These are phyloP conservation scores for Bacidia gigantensis DNA, from an alignment of 495 filamentous ascomycete species.

Conservation along the genomic window DNA sequence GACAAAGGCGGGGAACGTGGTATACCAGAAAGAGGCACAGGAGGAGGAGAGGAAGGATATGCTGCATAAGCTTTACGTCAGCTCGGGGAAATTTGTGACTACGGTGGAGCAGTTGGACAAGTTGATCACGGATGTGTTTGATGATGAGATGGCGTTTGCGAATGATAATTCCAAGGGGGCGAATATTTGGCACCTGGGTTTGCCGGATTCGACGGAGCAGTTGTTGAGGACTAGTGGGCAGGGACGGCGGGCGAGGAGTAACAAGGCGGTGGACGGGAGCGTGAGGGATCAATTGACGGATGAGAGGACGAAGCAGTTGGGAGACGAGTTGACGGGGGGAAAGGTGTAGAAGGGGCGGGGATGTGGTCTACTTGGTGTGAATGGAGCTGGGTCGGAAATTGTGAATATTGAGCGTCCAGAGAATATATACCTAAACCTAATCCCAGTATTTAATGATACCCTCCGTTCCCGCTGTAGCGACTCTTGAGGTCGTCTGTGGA, in stretches of 20 bases:
- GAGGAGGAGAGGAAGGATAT: slow-evolving; percentile 29
- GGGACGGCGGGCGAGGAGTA: slow-evolving; percentile 13
- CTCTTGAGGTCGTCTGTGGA: slow-evolving; percentile 86
- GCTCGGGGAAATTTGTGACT: slow-evolving; percentile 51
- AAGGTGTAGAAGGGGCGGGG: slow-evolving; percentile 30
- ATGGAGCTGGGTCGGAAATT: neutral
- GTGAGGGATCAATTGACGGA: slow-evolving; percentile 29
- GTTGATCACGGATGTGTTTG: slow-evolving; percentile 48
- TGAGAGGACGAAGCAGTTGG: slow-evolving; percentile 48
- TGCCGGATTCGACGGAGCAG: slow-evolving; percentile 38
- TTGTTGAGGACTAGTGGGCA: slow-evolving; percentile 22
- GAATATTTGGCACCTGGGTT: slow-evolving; percentile 46
- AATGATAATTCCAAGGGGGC: slow-evolving; percentile 30
- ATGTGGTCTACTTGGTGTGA: neutral
- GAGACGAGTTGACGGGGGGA: slow-evolving; percentile 55
- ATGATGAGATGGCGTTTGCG: slow-evolving; percentile 34
- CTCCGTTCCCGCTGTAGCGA: slow-evolving; percentile 79
- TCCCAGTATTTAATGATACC: slow-evolving; percentile 93
- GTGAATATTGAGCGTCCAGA: neutral
- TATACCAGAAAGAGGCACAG: slow-evolving; percentile 27
- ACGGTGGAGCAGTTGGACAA: slow-evolving; percentile 45
- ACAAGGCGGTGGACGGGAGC: slow-evolving; percentile 22
- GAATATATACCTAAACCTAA: slow-evolving; percentile 26
- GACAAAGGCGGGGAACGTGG: slow-evolving; percentile 28
- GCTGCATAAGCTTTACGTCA: slow-evolving; percentile 50